Conservation (phyloP, 2,329 filamentous ascomycete genomes). For the Hymenoscyphus scutula region DNA sequence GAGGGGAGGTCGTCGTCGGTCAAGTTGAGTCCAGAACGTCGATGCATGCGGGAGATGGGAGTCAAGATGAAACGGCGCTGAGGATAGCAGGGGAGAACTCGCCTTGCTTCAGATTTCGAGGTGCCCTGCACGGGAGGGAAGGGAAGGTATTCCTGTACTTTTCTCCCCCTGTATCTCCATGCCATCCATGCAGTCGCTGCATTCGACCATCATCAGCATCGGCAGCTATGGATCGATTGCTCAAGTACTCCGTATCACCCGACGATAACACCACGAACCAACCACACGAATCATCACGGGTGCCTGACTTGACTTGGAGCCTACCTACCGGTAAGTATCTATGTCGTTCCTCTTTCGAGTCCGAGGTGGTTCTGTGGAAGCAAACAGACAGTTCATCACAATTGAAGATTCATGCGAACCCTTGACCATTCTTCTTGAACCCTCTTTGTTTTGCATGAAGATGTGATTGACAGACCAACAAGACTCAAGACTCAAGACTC, state of each 20-base stretch:
- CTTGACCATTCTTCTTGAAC: not conserved
- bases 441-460: slow-evolving; percentile 11
- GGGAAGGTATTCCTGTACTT: not conserved
- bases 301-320: not conserved
- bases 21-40: not conserved
- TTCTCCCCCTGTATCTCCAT: not conserved
- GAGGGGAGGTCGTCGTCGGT: not conserved
- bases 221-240: not conserved
- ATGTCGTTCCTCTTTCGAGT: slow-evolving; percentile 7
- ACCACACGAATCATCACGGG: not conserved
- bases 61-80: slow-evolving; percentile 30
- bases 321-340: not conserved
- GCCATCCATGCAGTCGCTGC: not conserved
- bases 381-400: slow-evolving; percentile 27
- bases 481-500: too few relatives aligned
- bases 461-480: not conserved
- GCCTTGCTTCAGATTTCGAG: slow-evolving; percentile 24
- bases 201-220: not conserved
- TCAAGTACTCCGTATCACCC: not conserved
- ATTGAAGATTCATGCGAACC: slow-evolving; percentile 19
- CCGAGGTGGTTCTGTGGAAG: not conserved
- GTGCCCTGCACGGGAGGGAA: not conserved
- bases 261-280: not conserved
- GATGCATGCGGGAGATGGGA: slow-evolving; percentile 8
- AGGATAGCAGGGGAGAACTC: slow-evolving; percentile 21